phyloP scores from a whole-genome alignment of 2,329 filamentous ascomycete species.

The Pseudocercospora fuligena region DNA sequence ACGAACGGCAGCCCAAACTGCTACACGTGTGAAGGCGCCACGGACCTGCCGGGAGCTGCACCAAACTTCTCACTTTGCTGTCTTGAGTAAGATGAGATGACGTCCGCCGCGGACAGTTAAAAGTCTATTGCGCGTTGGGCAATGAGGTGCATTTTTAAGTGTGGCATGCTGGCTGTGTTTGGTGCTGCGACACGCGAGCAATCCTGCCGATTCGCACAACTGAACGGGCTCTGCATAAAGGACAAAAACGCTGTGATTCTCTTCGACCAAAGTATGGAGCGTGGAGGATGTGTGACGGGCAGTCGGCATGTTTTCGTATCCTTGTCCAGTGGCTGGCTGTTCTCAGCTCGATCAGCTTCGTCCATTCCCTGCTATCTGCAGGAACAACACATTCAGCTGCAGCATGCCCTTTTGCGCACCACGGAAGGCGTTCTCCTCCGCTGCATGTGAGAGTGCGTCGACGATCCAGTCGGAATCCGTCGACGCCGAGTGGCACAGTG shows the following conservation, averaged over 20 bases:
- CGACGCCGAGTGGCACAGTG: constrained; percentile 5
- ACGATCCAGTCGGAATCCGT: not conserved
- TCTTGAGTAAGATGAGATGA: constrained; percentile 9
- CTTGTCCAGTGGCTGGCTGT: too few species aligned
- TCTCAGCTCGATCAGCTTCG: too few species aligned
- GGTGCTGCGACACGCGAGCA: not conserved
- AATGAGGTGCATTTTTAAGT: not conserved
- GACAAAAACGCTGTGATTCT: too few species aligned
- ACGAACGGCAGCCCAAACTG: not conserved
- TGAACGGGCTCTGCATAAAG: not conserved
- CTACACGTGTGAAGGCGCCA: not conserved
- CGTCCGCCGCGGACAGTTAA: not conserved
- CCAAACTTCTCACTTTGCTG: constrained; percentile 1
- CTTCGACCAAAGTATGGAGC: too few species aligned
- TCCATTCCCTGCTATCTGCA: too few species aligned
- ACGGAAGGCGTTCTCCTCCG: not conserved
- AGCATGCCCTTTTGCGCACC: not conserved
- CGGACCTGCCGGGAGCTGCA: constrained; percentile 5
- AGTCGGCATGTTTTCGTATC: too few species aligned
- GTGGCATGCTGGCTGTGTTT: not conserved
- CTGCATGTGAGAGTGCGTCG: not conserved
- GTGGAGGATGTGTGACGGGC: too few species aligned
- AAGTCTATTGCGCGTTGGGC: constrained; percentile 2
- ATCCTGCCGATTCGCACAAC: not conserved
- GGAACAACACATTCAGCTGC: not conserved